Conservation (phyloP, 345 rosid genomes). For the Microthlaspi erraticum region DNA sequence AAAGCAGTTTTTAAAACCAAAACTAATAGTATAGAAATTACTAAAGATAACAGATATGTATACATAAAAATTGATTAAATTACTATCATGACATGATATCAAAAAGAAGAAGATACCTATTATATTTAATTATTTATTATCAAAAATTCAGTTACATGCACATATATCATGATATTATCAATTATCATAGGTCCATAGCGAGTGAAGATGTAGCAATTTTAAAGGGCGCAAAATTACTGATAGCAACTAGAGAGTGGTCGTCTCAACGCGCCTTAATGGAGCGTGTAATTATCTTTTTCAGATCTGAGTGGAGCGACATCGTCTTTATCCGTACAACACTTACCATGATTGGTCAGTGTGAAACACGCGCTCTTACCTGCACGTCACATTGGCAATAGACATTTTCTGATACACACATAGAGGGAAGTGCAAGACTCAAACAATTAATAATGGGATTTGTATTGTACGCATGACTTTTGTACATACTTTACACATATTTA, state of each 20-base stretch:
- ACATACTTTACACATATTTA: too few species aligned
- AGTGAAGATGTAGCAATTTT: background rate
- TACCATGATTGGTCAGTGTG: background rate
- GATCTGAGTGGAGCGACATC: conserved; percentile 27
- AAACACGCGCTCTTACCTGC: background rate
- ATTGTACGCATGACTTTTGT: conserved; percentile 25
- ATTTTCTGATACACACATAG: conserved; percentile 32
- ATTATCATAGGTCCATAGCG: conserved; percentile 19
- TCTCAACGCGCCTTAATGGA: conserved; percentile 20
- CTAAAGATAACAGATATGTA: too few species aligned
- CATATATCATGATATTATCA: background rate
- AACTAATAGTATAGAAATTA: too few species aligned
- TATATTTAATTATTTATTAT: too few species aligned
- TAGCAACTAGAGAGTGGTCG: conserved; percentile 27
- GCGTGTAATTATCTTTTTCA: background rate
- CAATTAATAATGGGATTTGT: conserved; percentile 22
- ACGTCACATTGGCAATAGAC: conserved; percentile 2
- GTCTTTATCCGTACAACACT: conserved; percentile 13
- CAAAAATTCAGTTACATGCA: too few species aligned
- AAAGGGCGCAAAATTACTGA: conserved; percentile 20
- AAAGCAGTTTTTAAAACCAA: too few species aligned
- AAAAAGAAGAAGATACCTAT: too few species aligned
- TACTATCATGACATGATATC: too few species aligned
- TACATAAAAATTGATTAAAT: too few species aligned
- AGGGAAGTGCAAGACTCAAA: conserved; percentile 11